These are phyloP conservation scores for Podaxis sp. DNA, from an alignment of 768 basidiomycete species.

Conservation along the genomic window DNA sequence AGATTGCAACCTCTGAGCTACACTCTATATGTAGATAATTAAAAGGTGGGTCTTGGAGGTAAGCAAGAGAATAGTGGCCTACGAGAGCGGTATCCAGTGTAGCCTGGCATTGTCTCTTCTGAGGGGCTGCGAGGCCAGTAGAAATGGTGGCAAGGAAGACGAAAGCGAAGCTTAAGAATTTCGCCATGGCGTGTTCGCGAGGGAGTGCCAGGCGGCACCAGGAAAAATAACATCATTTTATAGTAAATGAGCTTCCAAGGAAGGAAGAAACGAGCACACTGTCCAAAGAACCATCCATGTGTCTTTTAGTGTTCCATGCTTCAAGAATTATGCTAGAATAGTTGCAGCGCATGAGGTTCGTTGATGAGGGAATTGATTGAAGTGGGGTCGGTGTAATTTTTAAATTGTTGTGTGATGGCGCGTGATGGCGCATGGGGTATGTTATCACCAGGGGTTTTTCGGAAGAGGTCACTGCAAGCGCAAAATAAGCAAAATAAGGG, in stretches of 20 bases:
- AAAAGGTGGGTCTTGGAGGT: constrained; percentile 13
- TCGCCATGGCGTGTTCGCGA: not conserved
- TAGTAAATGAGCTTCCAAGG: not conserved
- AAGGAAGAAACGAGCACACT: not conserved
- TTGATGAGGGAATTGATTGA: not conserved
- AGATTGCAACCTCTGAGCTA: constrained; percentile 29
- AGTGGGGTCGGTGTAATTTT: not conserved
- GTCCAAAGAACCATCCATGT: not conserved
- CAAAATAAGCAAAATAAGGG: not conserved
- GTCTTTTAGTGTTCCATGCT: not conserved
- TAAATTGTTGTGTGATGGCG: not conserved
- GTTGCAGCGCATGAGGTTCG: not conserved
- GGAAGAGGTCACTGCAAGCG: not conserved
- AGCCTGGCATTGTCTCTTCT: constrained; percentile 9
- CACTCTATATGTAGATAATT: constrained; percentile 5
- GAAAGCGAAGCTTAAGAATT: not conserved
- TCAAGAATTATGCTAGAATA: not conserved
- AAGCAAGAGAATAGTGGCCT: not conserved
- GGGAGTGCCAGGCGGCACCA: not conserved
- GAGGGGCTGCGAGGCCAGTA: not conserved
- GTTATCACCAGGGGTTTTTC: not conserved
- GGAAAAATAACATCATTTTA: not conserved
- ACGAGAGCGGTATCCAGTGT: constrained; percentile 19
- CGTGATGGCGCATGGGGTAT: not conserved
- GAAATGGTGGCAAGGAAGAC: constrained; percentile 7